phyloP scores from a whole-genome alignment of 306 rosid species.

The Castanea mollissima region DNA sequence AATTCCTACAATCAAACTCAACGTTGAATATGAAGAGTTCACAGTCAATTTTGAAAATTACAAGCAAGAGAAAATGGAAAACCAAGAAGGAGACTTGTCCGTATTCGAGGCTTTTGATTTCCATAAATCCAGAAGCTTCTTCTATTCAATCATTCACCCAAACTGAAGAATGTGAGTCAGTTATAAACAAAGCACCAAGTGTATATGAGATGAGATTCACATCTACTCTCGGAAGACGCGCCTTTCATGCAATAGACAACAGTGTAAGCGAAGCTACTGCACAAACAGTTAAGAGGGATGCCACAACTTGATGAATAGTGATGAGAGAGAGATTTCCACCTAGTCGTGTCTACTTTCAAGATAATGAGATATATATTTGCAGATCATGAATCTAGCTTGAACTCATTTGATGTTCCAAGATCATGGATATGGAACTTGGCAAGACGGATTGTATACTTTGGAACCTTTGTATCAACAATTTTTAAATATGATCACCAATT shows the following conservation, averaged over 20 bases:
- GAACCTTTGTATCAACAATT: conserved; percentile 72
- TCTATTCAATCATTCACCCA: conserved; percentile 52
- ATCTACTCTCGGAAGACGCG: conserved; percentile 60
- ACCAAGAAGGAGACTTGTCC: conserved; percentile 42
- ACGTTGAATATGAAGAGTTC: conserved; percentile 29
- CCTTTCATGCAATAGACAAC: conserved; percentile 66
- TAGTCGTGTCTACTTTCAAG: conserved; percentile 77
- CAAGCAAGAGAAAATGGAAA: conserved; percentile 48
- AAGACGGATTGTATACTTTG: conserved; percentile 77
- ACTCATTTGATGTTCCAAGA: conserved; percentile 73
- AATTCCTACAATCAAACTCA: conserved; percentile 51
- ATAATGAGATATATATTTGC: conserved; percentile 90
- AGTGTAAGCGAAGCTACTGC: conserved; percentile 66
- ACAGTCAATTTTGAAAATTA: conserved; percentile 31
- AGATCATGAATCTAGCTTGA: conserved; percentile 63
- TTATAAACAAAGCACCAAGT: not conserved
- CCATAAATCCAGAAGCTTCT: conserved; percentile 53
- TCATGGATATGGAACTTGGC: conserved; percentile 82
- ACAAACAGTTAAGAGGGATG: conserved; percentile 75
- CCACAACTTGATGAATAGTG: conserved; percentile 81
- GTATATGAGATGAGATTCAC: conserved; percentile 91
- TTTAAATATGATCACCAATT: conserved; percentile 26
- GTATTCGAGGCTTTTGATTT: conserved; percentile 77
- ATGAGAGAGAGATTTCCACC: conserved; percentile 78
- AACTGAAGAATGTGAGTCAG: conserved; percentile 50